phyloP scores from a whole-genome alignment of 2,329 filamentous ascomycete species.

The Fusarium denticulatum region DNA sequence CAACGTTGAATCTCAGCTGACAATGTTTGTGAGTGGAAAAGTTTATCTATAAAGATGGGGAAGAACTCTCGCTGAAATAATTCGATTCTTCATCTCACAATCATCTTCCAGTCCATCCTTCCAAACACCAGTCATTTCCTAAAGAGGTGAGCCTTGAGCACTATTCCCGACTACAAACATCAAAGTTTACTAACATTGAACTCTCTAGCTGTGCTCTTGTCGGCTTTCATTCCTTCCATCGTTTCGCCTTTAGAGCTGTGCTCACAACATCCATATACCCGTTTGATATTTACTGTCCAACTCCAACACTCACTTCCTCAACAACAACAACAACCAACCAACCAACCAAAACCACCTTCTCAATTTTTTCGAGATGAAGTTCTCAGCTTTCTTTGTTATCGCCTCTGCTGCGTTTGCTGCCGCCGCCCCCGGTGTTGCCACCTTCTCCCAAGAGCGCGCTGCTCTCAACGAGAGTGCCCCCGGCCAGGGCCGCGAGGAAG shows the following conservation, averaged over 20 bases:
- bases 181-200: neutral
- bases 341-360: neutral
- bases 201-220: slow-evolving; percentile 30
- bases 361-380: slow-evolving; percentile 59
- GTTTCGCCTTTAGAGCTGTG: slow-evolving; percentile 34
- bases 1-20: neutral
- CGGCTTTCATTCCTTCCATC: slow-evolving; percentile 29
- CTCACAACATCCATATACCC: slow-evolving; percentile 28
- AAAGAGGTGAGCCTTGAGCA: slow-evolving; percentile 20
- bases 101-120: slow-evolving; percentile 11
- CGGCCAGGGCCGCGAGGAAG: neutral
- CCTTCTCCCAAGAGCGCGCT: neutral
- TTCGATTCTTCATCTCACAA: neutral
- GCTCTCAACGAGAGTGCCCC: slow-evolving; percentile 20
- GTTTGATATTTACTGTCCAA: slow-evolving; percentile 15
- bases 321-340: neutral
- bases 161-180: neutral
- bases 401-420: slow-evolving; percentile 56
- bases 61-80: neutral
- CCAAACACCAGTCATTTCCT: slow-evolving; percentile 34
- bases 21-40: neutral
- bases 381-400: slow-evolving; percentile 56
- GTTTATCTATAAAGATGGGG: slow-evolving; percentile 13
- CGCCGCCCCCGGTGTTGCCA: slow-evolving; percentile 56
- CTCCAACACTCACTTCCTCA: neutral